phyloP scores from a whole-genome alignment of 805 yeast species.

The Monosporozyma solicola region DNA sequence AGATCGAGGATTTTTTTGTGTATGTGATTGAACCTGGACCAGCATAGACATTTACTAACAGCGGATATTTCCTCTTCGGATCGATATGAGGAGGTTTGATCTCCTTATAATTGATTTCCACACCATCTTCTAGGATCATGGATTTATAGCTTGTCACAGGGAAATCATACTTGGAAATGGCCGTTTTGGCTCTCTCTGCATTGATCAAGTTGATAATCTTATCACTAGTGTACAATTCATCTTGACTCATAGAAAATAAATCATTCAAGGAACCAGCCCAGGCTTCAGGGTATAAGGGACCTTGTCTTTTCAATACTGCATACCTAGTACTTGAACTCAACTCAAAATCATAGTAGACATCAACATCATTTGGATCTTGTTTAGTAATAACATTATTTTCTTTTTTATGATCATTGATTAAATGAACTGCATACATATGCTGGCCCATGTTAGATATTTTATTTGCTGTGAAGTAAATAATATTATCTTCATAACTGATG shows the following conservation, averaged over 20 bases:
- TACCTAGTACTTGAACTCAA: conserved; percentile 51
- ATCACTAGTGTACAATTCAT: conserved; percentile 9
- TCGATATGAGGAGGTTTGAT: conserved; percentile 52
- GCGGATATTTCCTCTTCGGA: conserved; percentile 43
- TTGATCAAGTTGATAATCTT: conserved; percentile 12
- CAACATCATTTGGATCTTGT: conserved; percentile 15
- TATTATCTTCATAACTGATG: conserved; percentile 39
- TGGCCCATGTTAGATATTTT: conserved; percentile 38
- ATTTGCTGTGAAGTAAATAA: conserved; percentile 51
- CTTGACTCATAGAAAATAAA: conserved; percentile 14
- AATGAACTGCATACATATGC: conserved; percentile 45
- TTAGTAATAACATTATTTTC: conserved; percentile 6
- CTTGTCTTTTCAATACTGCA: conserved; percentile 21
- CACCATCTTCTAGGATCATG: conserved; percentile 33
- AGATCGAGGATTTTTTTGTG: conserved; percentile 37
- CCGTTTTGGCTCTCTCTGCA: conserved; percentile 7
- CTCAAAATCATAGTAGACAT: conserved; percentile 35
- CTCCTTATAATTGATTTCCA: conserved; percentile 45
- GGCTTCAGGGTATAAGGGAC: conserved; percentile 18
- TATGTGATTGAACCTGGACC: conserved; percentile 73
- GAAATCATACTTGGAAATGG: conserved; percentile 32
- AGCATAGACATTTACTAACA: conserved; percentile 63
- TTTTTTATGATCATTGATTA: conserved; percentile 17
- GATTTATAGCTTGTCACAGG: conserved; percentile 39
- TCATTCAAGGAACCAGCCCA: conserved; percentile 20